Evolutionary conservation across 306 rosid genomes (phyloP).

Genomic region (Trichosanthes truncata): DNA sequence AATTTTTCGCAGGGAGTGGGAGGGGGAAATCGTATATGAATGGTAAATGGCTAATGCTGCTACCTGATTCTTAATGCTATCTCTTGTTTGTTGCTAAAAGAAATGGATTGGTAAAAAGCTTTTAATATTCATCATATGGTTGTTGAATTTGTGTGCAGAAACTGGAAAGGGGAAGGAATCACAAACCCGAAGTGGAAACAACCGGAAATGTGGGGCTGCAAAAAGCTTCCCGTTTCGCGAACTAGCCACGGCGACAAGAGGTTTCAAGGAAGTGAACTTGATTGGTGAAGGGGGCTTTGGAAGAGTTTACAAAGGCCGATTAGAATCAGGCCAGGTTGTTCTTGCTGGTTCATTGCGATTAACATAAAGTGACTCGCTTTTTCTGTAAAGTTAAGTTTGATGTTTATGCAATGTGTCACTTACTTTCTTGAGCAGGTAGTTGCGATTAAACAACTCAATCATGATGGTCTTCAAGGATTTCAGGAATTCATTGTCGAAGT

Average conservation of each 20-base stretch:
- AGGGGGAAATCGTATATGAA: constrained; percentile 16
- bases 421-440: constrained; percentile 4
- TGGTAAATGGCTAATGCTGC: background rate
- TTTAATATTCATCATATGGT: background rate
- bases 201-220: constrained; percentile 24
- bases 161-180: constrained; percentile 8
- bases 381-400: background rate
- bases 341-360: background rate
- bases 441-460: constrained; percentile 77
- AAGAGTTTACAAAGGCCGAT: constrained; percentile 83
- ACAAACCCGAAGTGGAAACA: constrained; percentile 10
- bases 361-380: background rate
- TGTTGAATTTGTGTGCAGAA: background rate
- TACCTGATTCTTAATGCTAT: background rate
- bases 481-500: constrained; percentile 91
- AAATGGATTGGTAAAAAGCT: background rate
- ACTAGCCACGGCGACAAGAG: constrained; percentile 68
- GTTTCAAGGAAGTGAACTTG: constrained; percentile 61
- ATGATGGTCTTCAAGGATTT: constrained; percentile 75
- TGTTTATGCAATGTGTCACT: background rate
- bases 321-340: constrained; percentile 59
- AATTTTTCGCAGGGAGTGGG: constrained; percentile 32
- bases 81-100: background rate
- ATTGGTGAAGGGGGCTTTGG: constrained; percentile 99
- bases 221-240: constrained; percentile 62